These are phyloP conservation scores for Penicillium sp. DNA, from an alignment of 2,329 filamentous ascomycete genomes.

Conservation along the genomic window DNA sequence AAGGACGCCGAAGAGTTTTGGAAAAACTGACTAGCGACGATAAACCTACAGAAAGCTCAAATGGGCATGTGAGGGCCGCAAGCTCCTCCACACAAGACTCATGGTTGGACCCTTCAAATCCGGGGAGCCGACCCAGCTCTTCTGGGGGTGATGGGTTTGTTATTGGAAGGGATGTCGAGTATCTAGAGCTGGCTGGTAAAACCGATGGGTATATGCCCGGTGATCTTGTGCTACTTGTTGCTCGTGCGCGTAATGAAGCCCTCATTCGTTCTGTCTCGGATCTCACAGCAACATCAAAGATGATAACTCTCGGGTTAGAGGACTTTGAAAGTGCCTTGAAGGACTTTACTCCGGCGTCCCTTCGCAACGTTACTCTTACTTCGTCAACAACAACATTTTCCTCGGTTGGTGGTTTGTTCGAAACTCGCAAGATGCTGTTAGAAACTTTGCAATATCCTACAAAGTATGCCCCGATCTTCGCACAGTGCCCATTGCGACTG, in stretches of 20 bases:
- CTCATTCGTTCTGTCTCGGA: slow-evolving; percentile 76
- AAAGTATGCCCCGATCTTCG: slow-evolving; percentile 96
- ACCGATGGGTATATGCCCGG: slow-evolving; percentile 99
- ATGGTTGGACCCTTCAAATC: slow-evolving; percentile 75
- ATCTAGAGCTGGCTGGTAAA: slow-evolving; percentile 87
- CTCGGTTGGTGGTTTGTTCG: slow-evolving; percentile 82
- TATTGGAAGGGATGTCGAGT: slow-evolving; percentile 75
- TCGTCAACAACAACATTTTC: slow-evolving; percentile 90
- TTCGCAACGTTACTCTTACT: slow-evolving; percentile 91
- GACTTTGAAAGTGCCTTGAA: slow-evolving; percentile 85
- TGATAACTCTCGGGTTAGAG: slow-evolving; percentile 64
- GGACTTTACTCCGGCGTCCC: slow-evolving; percentile 90
- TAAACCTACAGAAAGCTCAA: slow-evolving; percentile 42
- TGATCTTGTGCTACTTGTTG: slow-evolving; percentile 81
- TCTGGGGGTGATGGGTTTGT: slow-evolving; percentile 63
- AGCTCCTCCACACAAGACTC: slow-evolving; percentile 54
- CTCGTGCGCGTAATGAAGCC: slow-evolving; percentile 85
- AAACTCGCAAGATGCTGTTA: slow-evolving; percentile 85
- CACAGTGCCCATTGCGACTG: slow-evolving; percentile 89
- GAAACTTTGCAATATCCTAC: slow-evolving; percentile 97
- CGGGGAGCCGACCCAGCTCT: slow-evolving; percentile 50
- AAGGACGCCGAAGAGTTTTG: slow-evolving; percentile 77
- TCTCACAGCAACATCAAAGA: slow-evolving; percentile 49
- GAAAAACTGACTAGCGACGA: slow-evolving; percentile 68
- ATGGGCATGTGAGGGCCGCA: slow-evolving; percentile 37